phyloP scores from a whole-genome alignment of 1,284 basidiomycete species.

The Tetrapyrgos nigripes region DNA sequence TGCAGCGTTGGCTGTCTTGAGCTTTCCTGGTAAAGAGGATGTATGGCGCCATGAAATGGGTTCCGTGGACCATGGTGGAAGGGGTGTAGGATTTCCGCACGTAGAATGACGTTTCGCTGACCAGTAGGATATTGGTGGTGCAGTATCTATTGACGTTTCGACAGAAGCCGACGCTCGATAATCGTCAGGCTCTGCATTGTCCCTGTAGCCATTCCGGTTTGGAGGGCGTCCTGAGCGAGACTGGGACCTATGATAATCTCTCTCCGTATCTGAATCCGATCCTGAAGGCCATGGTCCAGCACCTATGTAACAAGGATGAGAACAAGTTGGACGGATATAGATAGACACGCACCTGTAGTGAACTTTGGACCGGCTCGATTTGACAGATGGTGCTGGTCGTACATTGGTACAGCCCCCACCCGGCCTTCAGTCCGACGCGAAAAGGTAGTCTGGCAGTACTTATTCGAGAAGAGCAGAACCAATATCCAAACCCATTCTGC shows the following conservation, averaged over 20 bases:
- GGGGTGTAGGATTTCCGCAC: conserved; percentile 82
- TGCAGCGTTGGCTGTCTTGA: conserved; percentile 91
- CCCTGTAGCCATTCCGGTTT: conserved; percentile 1
- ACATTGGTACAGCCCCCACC: conserved; percentile 2
- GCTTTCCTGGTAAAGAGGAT: conserved; percentile 76
- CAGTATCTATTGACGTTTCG: conserved; percentile 53
- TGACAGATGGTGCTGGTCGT: conserved; percentile 13
- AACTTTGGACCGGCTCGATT: conserved; percentile 13
- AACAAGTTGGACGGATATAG: background rate
- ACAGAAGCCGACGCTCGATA: conserved; percentile 23
- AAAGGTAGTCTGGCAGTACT: no score
- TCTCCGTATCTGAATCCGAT: conserved; percentile 18
- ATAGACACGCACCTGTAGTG: conserved; percentile 9
- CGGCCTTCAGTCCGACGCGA: background rate
- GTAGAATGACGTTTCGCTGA: conserved; percentile 87
- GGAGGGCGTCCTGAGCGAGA: conserved; percentile 12
- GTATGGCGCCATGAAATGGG: conserved; percentile 74
- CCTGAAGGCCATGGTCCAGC: conserved; percentile 15
- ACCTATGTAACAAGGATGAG: conserved; percentile 1
- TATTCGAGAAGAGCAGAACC: no score
- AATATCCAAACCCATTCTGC: no score
- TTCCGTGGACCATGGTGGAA: conserved; percentile 66
- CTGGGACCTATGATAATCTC: conserved; percentile 11
- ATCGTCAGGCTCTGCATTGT: conserved; percentile 8
- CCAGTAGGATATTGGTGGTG: conserved; percentile 77